phyloP scores from a whole-genome alignment of 768 basidiomycete species.

The Pleurotus giganteus region DNA sequence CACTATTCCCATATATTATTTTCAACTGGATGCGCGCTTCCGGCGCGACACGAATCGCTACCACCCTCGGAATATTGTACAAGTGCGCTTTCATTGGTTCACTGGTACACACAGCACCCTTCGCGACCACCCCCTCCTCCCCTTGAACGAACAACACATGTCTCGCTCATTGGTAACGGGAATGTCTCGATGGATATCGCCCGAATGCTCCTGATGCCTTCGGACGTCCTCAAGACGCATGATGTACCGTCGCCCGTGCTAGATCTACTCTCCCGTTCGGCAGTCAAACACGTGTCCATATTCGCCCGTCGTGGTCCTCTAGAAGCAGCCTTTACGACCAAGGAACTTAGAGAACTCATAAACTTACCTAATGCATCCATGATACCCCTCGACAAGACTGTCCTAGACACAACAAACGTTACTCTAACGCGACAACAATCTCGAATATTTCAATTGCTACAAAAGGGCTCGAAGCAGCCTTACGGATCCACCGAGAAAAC shows the following conservation, averaged over 20 bases:
- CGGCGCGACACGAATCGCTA: slow-evolving; percentile 54
- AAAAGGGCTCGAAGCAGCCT: slow-evolving; percentile 55
- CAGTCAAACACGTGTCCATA: slow-evolving; percentile 76
- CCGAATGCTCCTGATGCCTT: slow-evolving; percentile 78
- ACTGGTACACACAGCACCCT: slow-evolving; percentile 97
- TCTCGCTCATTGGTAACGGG: slow-evolving; percentile 89
- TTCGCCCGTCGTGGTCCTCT: slow-evolving; percentile 84
- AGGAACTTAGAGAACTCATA: slow-evolving; percentile 88
- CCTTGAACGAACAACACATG: slow-evolving; percentile 63
- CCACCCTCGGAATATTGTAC: slow-evolving; percentile 50
- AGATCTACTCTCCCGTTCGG: slow-evolving; percentile 56
- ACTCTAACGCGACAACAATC: slow-evolving; percentile 59
- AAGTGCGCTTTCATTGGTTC: slow-evolving; percentile 82
- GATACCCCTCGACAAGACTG: slow-evolving; percentile 50
- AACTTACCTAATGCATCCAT: slow-evolving; percentile 64
- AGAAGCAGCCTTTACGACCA: slow-evolving; percentile 88
- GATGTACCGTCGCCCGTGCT: slow-evolving; percentile 81
- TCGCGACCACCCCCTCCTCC: slow-evolving; percentile 58
- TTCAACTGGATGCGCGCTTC: slow-evolving; percentile 79
- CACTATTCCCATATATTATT: slow-evolving; percentile 87
- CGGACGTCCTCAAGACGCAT: slow-evolving; percentile 58
- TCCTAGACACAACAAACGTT: slow-evolving; percentile 32
- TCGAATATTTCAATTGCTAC: slow-evolving; percentile 63
- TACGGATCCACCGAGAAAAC: slow-evolving; percentile 55
- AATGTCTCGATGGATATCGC: slow-evolving; percentile 95